Percentiles rank a stretch among this genome's conserved stretches.
Conservation (phyloP, 495 filamentous ascomycete genomes). For the Paragyromitra xinjiangensis region DNA sequence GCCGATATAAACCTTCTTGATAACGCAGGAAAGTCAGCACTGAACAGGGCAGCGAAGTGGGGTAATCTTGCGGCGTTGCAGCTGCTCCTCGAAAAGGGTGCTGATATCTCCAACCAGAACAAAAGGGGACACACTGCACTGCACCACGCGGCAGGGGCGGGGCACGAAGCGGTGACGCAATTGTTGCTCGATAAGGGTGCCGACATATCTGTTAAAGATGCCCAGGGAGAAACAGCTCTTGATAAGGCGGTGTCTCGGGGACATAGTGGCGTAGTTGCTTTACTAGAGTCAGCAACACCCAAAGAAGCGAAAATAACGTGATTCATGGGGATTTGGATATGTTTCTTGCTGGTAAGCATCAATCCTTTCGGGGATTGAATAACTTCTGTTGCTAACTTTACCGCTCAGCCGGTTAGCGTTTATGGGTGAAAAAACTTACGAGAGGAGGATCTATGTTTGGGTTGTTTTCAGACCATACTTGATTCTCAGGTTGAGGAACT, state of each 20-base stretch:
- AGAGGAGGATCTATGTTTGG: not conserved
- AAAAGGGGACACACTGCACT: not conserved
- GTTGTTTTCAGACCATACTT: not conserved
- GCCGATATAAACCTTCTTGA: not conserved
- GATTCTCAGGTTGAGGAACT: not conserved
- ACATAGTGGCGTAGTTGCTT: not conserved
- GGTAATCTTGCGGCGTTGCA: not conserved
- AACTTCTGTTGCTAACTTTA: not conserved
- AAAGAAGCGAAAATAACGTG: not conserved
- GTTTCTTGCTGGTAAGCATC: not conserved
- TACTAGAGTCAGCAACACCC: not conserved
- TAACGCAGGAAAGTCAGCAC: not conserved
- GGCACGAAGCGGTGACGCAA: not conserved
- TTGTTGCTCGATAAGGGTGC: conserved; percentile 3
- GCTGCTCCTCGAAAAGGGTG: not conserved
- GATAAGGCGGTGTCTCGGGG: not conserved
- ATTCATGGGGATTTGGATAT: not conserved
- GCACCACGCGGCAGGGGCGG: not conserved
- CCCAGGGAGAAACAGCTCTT: not conserved
- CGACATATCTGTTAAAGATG: not conserved
- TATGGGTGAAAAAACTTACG: not conserved
- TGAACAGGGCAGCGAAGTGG: not conserved
- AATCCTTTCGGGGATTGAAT: not conserved
- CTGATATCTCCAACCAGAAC: not conserved
- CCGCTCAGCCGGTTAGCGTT: not conserved